These are phyloP conservation scores for Boletellus emodensis DNA, from an alignment of 768 basidiomycete species.

Conservation along the genomic window DNA sequence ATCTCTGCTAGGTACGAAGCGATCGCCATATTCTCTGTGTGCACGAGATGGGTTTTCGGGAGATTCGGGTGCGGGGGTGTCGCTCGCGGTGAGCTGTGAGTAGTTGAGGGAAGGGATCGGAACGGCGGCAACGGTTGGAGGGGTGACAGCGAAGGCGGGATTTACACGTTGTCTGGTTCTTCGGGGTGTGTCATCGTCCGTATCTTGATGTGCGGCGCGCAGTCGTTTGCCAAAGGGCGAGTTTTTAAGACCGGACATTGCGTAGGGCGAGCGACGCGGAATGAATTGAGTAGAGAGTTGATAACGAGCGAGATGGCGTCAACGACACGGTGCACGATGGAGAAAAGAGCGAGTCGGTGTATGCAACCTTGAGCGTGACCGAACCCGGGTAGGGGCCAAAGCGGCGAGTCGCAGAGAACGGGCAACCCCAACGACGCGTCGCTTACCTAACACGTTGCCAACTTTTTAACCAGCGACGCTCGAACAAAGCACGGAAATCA, in stretches of 20 bases:
- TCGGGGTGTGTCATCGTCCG: conserved; percentile 49
- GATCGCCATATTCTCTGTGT: conserved; percentile 46
- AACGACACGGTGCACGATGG: not conserved
- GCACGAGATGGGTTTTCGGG: conserved; percentile 33
- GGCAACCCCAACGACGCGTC: conserved; percentile 28
- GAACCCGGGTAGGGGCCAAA: conserved; percentile 24
- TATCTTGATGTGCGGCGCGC: conserved; percentile 64
- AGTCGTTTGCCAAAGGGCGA: conserved; percentile 81
- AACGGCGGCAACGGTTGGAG: conserved; percentile 32
- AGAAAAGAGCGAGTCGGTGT: not conserved
- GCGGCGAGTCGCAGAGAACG: conserved; percentile 17
- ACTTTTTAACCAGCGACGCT: conserved; percentile 26
- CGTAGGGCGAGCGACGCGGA: not conserved
- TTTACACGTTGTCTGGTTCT: conserved; percentile 50
- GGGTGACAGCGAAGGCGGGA: conserved; percentile 47
- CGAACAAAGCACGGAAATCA: not conserved
- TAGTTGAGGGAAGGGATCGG: conserved; percentile 58
- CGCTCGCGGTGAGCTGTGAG: conserved; percentile 48
- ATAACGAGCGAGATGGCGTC: conserved; percentile 4
- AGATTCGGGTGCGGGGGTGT: conserved; percentile 42
- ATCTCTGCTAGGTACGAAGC: conserved; percentile 63
- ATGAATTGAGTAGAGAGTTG: not conserved
- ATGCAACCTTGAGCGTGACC: conserved; percentile 2
- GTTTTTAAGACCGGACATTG: conserved; percentile 77
- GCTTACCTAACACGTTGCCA: conserved; percentile 26